Evolutionary conservation across 1,139 yeast species (phyloP), one percentile per base, ranked within the genome.

Genomic region (Geotrichum reessii): DNA sequence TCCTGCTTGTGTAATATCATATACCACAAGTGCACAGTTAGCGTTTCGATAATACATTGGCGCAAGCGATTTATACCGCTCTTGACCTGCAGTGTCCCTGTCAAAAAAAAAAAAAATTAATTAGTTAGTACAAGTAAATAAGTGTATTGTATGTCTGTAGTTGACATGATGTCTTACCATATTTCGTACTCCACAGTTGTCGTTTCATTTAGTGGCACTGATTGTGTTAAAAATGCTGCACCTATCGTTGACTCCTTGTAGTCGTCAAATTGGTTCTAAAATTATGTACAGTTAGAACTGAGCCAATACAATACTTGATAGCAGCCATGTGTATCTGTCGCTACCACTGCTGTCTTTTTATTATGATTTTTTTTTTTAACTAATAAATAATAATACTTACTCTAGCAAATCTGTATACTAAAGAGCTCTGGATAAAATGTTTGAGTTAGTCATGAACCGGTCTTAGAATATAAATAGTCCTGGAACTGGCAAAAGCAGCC

Each of bases 41-140:
- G 99, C 98, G 69, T 93, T 93, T 71, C 99, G 83, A 77, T 93
- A 93, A 74, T 93, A 93, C 96, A 93, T 87, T 27, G 98, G 98
- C 1, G 98, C 98, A 69, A 93, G 79, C 44, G 95, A 87, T 3
- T 97, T 97, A 77, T 93, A 93, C 63, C 99, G 78, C 73, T 93
- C 99, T 75, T 93, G 99, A 19, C 99, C 99, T 0, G 99, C 99
- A n/a, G 99, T 93, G 71, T 93, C 99, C 74, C 65, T 64, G 22
- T 24, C 37, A 17, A 37, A 17, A 7, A 37, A n/a, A 37, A 37
- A 37, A 37, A 33, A 33, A 14, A 37, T n/a, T n/a, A 37, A 14
- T n/a, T 7, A 37, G 44, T 37, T 14, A 37, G 7, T n/a, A 4
- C 44, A 37, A n/a, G 44, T 19, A n/a, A 8, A 37, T 8, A 37